These are phyloP conservation scores for Zygotorulaspora mrakii DNA, from an alignment of 1,139 yeast genomes.

Conservation along the genomic window DNA sequence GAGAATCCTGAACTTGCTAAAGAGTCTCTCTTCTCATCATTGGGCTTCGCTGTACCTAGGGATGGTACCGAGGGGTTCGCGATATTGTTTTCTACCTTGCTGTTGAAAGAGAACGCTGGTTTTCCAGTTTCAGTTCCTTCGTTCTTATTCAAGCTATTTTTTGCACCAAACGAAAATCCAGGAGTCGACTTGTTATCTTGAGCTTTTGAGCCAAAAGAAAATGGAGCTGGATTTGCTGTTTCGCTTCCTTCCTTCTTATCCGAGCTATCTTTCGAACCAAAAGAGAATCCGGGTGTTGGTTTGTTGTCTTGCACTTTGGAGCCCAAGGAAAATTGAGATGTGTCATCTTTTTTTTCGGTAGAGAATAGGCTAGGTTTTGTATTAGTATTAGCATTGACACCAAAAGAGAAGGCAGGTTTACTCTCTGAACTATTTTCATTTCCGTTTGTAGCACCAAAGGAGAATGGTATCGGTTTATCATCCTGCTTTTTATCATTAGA, in stretches of 20 bases:
- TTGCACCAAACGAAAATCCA: slow-evolving; percentile 12
- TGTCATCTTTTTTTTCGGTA: slow-evolving; percentile 15
- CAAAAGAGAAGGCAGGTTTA: slow-evolving; percentile 24
- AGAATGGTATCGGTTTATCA: slow-evolving; percentile 3
- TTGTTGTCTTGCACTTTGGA: slow-evolving; percentile 35
- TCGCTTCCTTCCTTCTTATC: too few relatives aligned
- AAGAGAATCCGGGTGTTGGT: slow-evolving; percentile 12
- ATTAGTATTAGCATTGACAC: slow-evolving; percentile 18
- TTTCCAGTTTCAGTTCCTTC: slow-evolving; percentile 24
- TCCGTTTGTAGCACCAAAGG: slow-evolving; percentile 16
- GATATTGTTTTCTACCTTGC: slow-evolving; percentile 15
- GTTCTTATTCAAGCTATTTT: slow-evolving; percentile 1
- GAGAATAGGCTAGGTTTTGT: background rate
- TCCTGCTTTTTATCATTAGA: slow-evolving; percentile 3
- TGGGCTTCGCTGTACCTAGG: slow-evolving; percentile 21
- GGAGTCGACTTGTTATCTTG: slow-evolving; percentile 30
- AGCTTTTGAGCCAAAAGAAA: slow-evolving; percentile 30
- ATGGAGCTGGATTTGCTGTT: slow-evolving; percentile 22
- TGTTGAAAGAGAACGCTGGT: slow-evolving; percentile 21
- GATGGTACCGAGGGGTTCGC: slow-evolving; percentile 12
- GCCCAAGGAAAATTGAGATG: slow-evolving; percentile 30
- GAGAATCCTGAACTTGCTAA: slow-evolving; percentile 29
- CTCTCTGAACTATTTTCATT: slow-evolving; percentile 18
- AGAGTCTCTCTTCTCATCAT: slow-evolving; percentile 26
- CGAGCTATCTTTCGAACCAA: slow-evolving; percentile 15